phyloP scores from a whole-genome alignment of 441 rosid genomes.

The Eutrema salsugineum region DNA sequence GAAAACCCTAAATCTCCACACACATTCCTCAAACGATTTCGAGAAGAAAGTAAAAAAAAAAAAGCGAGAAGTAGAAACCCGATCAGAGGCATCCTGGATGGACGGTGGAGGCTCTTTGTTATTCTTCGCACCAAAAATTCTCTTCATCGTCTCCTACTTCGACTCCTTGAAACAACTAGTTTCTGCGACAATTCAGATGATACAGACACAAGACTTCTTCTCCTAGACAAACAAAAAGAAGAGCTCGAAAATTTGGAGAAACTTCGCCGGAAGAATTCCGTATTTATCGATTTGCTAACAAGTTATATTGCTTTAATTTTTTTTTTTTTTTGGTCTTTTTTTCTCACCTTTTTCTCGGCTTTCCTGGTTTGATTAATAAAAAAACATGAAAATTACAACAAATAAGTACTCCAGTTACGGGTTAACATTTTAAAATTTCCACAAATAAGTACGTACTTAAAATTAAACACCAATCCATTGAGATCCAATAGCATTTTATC shows the following conservation, averaged over 20 bases:
- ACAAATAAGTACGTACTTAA: too few species aligned
- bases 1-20: background rate
- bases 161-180: background rate
- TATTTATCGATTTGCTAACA: background rate
- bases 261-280: background rate
- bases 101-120: constrained; percentile 96
- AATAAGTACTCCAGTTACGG: background rate
- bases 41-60: background rate
- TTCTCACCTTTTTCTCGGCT: background rate
- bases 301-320: background rate
- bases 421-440: background rate
- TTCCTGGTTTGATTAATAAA: background rate
- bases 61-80: constrained; percentile 39
- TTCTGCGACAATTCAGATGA: background rate
- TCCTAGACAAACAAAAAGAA: background rate
- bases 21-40: background rate
- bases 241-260: background rate
- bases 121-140: constrained; percentile 79
- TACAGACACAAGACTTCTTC: background rate
- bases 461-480: background rate
- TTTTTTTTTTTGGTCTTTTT: too few species aligned
- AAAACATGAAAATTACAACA: background rate
- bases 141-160: constrained; percentile 51
- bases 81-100: constrained; percentile 72
- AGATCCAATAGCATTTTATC: background rate